These are phyloP conservation scores for Hypsizygus marmoreus DNA, from an alignment of 768 basidiomycete genomes.

Conservation along the genomic window DNA sequence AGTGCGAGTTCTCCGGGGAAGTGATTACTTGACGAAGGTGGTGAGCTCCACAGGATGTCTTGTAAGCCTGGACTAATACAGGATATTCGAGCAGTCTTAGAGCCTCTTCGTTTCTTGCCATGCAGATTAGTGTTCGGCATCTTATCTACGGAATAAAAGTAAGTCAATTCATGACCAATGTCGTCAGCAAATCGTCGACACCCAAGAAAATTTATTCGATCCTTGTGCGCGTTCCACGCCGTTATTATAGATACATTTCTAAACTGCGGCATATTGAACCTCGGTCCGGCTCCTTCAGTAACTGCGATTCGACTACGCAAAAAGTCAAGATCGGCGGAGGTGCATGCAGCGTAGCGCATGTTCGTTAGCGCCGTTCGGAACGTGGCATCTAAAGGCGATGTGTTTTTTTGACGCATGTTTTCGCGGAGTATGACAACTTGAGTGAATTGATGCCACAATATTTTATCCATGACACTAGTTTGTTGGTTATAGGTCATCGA, in stretches of 20 bases:
- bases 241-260: slow-evolving; percentile 32
- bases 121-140: too few relatives aligned
- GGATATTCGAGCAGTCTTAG: too few relatives aligned
- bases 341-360: slow-evolving; percentile 36
- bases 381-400: slow-evolving; percentile 24
- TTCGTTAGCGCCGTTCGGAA: slow-evolving; percentile 28
- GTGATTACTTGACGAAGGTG: too few relatives aligned
- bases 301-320: slow-evolving; percentile 18
- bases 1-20: slow-evolving; percentile 29
- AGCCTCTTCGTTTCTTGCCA: too few relatives aligned
- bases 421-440: slow-evolving; percentile 34
- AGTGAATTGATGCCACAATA: slow-evolving; percentile 32
- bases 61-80: too few relatives aligned
- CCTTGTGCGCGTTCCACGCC: too few relatives aligned
- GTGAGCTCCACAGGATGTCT: too few relatives aligned
- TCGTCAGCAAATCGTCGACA: slow-evolving; percentile 30
- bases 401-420: slow-evolving; percentile 34
- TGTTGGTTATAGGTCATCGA: slow-evolving; percentile 10
- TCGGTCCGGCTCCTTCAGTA: slow-evolving; percentile 2
- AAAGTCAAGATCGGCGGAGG: slow-evolving; percentile 29
- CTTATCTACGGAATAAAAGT: slow-evolving; percentile 28
- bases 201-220: slow-evolving; percentile 31
- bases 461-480: slow-evolving; percentile 24
- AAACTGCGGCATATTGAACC: slow-evolving; percentile 16
- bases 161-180: slow-evolving; percentile 19